phyloP scores from a whole-genome alignment of 2,329 filamentous ascomycete genomes.

The Alternaria alternata region DNA sequence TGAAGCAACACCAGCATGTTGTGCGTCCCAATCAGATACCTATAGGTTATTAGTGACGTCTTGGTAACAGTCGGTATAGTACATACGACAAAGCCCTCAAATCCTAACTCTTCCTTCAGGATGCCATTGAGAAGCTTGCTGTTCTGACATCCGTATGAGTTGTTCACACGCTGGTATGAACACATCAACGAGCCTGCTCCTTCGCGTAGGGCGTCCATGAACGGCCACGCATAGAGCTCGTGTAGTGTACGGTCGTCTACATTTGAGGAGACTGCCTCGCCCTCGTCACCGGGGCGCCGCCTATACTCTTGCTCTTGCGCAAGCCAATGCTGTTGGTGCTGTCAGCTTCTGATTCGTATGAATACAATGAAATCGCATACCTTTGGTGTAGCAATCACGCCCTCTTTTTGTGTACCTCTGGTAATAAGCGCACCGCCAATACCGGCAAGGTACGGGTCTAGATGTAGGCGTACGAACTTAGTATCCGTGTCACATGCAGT shows the following conservation, averaged over 20 bases:
- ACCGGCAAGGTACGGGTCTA: constrained; percentile 68
- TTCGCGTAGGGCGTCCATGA: constrained; percentile 66
- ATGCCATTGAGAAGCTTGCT: constrained; percentile 58
- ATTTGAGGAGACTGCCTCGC: constrained; percentile 67
- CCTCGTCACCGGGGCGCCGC: constrained; percentile 48
- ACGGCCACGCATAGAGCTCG: constrained; percentile 73
- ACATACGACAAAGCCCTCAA: constrained; percentile 54
- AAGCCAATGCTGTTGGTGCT: constrained; percentile 45
- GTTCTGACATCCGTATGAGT: constrained; percentile 46
- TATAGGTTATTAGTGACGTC: not conserved
- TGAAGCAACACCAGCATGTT: constrained; percentile 55
- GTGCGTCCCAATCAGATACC: constrained; percentile 54
- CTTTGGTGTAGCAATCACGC: constrained; percentile 48
- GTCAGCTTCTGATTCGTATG: constrained; percentile 30
- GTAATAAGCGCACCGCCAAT: constrained; percentile 60
- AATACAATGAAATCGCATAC: not conserved
- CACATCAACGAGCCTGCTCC: constrained; percentile 70
- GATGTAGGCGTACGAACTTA: too few relatives aligned
- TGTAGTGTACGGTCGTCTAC: constrained; percentile 71
- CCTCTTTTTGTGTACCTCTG: constrained; percentile 62
- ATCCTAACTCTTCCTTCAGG: constrained; percentile 61
- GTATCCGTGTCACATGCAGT: too few relatives aligned
- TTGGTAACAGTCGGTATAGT: not conserved
- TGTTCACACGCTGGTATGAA: constrained; percentile 50
- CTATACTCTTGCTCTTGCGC: constrained; percentile 66